These are phyloP conservation scores for Carex scoparia DNA, from an alignment of 176 grass and related monocot genomes.

Conservation along the genomic window DNA sequence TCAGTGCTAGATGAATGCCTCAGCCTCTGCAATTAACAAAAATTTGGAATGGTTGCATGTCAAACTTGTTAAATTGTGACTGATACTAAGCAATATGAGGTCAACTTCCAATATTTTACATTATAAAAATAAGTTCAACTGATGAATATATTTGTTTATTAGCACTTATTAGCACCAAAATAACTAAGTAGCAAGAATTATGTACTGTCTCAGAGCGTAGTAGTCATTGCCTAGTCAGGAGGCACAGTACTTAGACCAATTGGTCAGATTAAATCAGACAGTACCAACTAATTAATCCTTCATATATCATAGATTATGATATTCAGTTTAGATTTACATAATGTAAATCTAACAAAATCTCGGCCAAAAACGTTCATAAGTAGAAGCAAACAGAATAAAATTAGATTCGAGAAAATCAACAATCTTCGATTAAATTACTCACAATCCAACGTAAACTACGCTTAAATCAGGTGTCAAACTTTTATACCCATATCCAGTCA, in stretches of 20 bases:
- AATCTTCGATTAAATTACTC: neutral
- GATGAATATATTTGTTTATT: neutral
- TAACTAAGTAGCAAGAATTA: neutral
- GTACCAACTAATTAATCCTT: neutral
- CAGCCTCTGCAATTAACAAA: conserved; percentile 36
- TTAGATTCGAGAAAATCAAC: neutral
- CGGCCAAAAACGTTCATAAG: neutral
- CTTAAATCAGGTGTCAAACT: neutral
- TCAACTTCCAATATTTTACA: neutral
- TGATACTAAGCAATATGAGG: neutral
- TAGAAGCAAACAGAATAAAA: neutral
- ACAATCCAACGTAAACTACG: neutral
- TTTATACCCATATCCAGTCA: neutral
- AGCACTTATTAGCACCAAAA: no score
- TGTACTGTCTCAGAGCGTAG: neutral
- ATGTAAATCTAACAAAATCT: neutral
- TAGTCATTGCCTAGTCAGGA: neutral
- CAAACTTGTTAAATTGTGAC: neutral
- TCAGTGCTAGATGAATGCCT: conserved; percentile 13
- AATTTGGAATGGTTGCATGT: neutral
- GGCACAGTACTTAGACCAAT: neutral
- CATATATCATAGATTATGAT: neutral
- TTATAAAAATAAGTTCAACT: neutral
- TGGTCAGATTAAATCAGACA: neutral
- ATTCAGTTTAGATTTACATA: neutral